Percentiles rank a stretch among this genome's conserved stretches.
These are phyloP conservation scores for Dryadomyces sulphureus DNA, from an alignment of 2,329 filamentous ascomycete species.

Conservation along the genomic window DNA sequence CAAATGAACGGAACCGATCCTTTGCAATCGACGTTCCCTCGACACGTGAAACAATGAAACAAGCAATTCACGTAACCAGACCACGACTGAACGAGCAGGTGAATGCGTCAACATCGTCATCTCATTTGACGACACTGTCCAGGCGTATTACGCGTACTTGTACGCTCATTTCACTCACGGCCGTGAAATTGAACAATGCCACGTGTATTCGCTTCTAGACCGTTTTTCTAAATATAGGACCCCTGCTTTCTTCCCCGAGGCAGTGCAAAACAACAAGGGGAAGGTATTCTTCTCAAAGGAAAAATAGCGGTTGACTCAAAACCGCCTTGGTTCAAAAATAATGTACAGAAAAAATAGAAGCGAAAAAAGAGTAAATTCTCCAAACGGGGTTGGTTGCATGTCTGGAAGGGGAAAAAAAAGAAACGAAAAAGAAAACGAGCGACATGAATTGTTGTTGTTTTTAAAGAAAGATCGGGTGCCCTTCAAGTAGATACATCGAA, in stretches of 20 bases:
- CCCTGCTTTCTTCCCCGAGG: background rate
- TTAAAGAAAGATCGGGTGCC: slow-evolving; percentile 2
- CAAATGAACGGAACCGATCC: no score
- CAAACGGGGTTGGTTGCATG: background rate
- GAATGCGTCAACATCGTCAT: no score
- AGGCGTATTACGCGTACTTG: background rate
- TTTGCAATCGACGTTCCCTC: no score
- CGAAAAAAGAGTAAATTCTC: background rate
- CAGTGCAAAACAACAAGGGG: background rate
- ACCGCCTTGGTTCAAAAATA: background rate
- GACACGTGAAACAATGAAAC: no score
- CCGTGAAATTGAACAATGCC: background rate
- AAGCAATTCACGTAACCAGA: no score
- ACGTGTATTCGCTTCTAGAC: background rate
- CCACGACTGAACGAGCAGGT: no score
- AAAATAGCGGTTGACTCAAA: background rate
- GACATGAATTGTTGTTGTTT: slow-evolving; percentile 1
- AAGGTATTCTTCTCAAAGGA: no score
- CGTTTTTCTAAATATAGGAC: background rate
- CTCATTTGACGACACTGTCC: no score
- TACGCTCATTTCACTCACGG: background rate
- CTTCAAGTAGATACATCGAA: slow-evolving; percentile 8
- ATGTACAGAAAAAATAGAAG: slow-evolving; percentile 5
- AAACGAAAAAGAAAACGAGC: background rate
- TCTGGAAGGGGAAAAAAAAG: slow-evolving; percentile 1